Conservation (phyloP, 495 filamentous ascomycete genomes). For the Penicillium riverlandense region DNA sequence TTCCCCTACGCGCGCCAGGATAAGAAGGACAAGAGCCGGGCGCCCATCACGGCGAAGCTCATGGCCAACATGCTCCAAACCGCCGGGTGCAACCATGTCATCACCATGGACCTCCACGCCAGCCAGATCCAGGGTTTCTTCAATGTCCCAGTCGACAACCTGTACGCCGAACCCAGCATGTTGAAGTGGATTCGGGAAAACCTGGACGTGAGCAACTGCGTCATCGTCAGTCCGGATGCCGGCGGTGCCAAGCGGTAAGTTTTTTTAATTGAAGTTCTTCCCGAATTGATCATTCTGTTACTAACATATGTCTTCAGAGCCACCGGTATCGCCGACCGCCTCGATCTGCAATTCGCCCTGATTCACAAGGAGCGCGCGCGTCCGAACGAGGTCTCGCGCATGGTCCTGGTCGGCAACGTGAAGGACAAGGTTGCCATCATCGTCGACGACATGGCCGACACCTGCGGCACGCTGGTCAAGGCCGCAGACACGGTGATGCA, state of each 20-base stretch:
- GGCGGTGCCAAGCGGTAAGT: constrained; percentile 89
- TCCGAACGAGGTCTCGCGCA: constrained; percentile 91
- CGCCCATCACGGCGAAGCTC: constrained; percentile 77
- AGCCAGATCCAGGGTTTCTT: constrained; percentile 81
- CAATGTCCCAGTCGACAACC: constrained; percentile 94
- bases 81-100: constrained; percentile 79
- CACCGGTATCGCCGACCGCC: constrained; percentile 90
- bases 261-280: not conserved
- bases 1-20: constrained; percentile 99
- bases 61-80: constrained; percentile 98
- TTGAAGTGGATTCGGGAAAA: constrained; percentile 88
- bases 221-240: constrained; percentile 95
- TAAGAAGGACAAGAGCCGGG: constrained; percentile 96
- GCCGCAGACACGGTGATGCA: constrained; percentile 87
- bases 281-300: not conserved
- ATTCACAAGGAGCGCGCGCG: constrained; percentile 97
- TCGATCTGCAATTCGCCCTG: constrained; percentile 92
- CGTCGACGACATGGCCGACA: constrained; percentile 82
- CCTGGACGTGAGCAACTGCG: constrained; percentile 70
- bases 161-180: constrained; percentile 93
- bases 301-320: constrained; percentile 41
- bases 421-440: constrained; percentile 62
- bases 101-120: constrained; percentile 75
- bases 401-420: constrained; percentile 73
- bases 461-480: constrained; percentile 90